phyloP scores from a whole-genome alignment of 2,329 filamentous ascomycete genomes.

The Reticulascus tulasneorum region DNA sequence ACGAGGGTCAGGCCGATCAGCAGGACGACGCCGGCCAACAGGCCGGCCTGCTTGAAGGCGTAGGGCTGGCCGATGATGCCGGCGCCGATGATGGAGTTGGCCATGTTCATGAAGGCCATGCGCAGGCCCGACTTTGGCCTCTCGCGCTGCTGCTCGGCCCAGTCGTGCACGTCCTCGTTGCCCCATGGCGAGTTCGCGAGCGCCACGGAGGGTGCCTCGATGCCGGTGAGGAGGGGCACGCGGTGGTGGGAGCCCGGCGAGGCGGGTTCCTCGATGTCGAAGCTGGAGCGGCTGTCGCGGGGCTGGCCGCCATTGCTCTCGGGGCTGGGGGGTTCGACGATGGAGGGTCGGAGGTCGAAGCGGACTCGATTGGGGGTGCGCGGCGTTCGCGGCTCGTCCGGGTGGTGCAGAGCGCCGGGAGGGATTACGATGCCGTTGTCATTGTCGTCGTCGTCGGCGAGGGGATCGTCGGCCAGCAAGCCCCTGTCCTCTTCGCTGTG shows the following conservation, averaged over 20 bases:
- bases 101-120: slow-evolving; percentile 99
- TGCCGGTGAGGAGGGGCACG: slow-evolving; percentile 73
- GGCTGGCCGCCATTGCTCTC: slow-evolving; percentile 10
- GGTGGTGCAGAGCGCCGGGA: slow-evolving; percentile 7
- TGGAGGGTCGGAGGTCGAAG: slow-evolving; percentile 58
- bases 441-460: slow-evolving; percentile 10
- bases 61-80: slow-evolving; percentile 85
- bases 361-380: slow-evolving; percentile 69
- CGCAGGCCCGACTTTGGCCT: slow-evolving; percentile 81
- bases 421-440: background rate
- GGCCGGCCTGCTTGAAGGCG: slow-evolving; percentile 87
- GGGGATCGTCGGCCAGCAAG: slow-evolving; percentile 18
- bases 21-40: slow-evolving; percentile 74
- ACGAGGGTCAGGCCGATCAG: slow-evolving; percentile 75
- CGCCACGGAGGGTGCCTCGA: slow-evolving; percentile 74
- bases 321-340: slow-evolving; percentile 22
- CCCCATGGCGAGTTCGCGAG: slow-evolving; percentile 55
- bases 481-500: slow-evolving; percentile 18
- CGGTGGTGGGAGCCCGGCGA: slow-evolving; percentile 36
- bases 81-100: slow-evolving; percentile 90
- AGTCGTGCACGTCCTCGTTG: slow-evolving; percentile 39
- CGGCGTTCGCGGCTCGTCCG: slow-evolving; percentile 37
- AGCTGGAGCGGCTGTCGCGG: slow-evolving; percentile 10
- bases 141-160: slow-evolving; percentile 49
- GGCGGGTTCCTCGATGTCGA: slow-evolving; percentile 14